phyloP scores from a whole-genome alignment of 2,329 filamentous ascomycete genomes.

The Stagonosporopsis tanaceti region DNA sequence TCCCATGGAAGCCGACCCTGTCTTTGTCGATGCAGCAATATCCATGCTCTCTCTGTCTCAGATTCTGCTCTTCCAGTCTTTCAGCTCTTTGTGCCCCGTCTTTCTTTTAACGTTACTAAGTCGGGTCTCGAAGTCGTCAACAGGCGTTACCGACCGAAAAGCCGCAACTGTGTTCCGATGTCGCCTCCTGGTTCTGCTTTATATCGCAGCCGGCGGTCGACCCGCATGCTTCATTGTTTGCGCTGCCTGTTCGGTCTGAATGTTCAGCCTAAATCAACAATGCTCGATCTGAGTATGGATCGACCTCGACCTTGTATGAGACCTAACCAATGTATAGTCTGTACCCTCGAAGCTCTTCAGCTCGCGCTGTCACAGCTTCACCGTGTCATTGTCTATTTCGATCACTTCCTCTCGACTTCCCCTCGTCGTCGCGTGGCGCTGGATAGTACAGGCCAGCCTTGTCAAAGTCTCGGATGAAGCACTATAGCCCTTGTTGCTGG shows the following conservation, averaged over 20 bases:
- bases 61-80: neutral
- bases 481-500: neutral
- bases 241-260: neutral
- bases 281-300: neutral
- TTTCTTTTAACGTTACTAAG: neutral
- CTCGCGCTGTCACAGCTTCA: neutral
- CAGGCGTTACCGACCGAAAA: neutral
- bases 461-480: neutral
- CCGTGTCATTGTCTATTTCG: neutral
- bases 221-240: neutral
- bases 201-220: no score
- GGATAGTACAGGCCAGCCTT: neutral
- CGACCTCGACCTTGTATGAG: neutral
- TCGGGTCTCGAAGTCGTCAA: neutral
- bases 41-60: neutral
- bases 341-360: neutral
- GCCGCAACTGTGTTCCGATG: neutral
- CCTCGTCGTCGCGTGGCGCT: neutral
- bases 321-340: neutral
- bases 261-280: neutral
- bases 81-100: neutral
- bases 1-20: neutral
- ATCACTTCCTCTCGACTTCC: neutral
- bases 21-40: neutral
- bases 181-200: neutral